Base-by-base conservation (phyloP, 139 green algal species). In the Chlamydomonas sphaeroides region DNA sequence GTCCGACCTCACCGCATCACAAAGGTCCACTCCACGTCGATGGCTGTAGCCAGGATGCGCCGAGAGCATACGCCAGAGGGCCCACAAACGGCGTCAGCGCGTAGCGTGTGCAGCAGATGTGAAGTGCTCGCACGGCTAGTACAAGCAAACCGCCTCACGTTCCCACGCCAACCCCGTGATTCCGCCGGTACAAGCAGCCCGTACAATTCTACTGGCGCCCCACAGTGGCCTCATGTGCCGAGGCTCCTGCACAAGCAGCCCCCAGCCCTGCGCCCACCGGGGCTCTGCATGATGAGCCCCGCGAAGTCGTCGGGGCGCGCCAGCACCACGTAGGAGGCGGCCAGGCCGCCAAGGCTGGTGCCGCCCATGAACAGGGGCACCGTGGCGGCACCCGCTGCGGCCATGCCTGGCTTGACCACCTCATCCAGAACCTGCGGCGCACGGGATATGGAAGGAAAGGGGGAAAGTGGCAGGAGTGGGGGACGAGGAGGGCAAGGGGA, bases 1-100 rank as follows among this genome's bases (percentile, higher is more conserved):
- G 14, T 51, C 14, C 45, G 10, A 8, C 10, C 14, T 14, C 30
- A 80, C 74, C 42, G 23, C 21, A 80, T 32, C 23, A 80, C 18
- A 21, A 48, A 35, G 6, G 25, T 95, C 94, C 92, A 96, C 72
- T 95, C 93, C 36, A 96, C 90, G 30, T 95, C 91, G 21, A 97
- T 88, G 25, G 92, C 87, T n/a, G 93, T 61, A 17, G 20, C 17
- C 51, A 61, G 17, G 17, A 28, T 25, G 17, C 4, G 51, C 17
- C 51, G 51, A 28, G n/a, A n/a, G n/a, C n/a, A n/a, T n/a, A n/a
- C n/a, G n/a, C n/a, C n/a, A n/a, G n/a, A n/a, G n/a, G n/a, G n/a
- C n/a, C n/a, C n/a, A n/a, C n/a, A n/a, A n/a, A n/a, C n/a, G n/a
- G n/a, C n/a, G n/a, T n/a, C n/a, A n/a, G n/a, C n/a, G n/a, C n/a